phyloP scores from a whole-genome alignment of 1,284 basidiomycete species.

The Heterobasidion parviporum region DNA sequence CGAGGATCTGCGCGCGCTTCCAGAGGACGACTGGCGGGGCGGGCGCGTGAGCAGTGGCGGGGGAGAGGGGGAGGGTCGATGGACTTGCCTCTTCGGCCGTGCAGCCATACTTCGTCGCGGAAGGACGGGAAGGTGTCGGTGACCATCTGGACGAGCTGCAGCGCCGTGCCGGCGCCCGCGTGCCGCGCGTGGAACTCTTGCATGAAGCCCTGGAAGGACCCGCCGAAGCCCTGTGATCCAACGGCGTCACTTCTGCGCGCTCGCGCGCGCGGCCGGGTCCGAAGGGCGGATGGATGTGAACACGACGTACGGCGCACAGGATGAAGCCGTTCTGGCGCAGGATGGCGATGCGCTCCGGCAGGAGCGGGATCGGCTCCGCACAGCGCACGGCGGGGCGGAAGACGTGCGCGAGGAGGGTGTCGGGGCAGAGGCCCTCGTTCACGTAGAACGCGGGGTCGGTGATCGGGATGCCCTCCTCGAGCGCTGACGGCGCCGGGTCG shows the following conservation, averaged over 20 bases:
- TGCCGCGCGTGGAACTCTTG: constrained; percentile 48
- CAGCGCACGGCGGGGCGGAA: constrained; percentile 54
- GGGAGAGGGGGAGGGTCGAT: not conserved
- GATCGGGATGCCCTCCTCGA: constrained; percentile 64
- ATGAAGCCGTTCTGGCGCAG: constrained; percentile 68
- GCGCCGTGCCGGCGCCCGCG: constrained; percentile 47
- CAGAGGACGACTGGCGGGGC: constrained; percentile 54
- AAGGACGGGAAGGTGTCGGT: constrained; percentile 67
- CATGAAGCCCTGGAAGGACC: constrained; percentile 63
- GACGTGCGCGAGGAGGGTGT: constrained; percentile 53
- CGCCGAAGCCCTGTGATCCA: constrained; percentile 47
- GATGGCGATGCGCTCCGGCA: constrained; percentile 58
- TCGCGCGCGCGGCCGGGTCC: not conserved
- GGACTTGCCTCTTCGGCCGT: constrained; percentile 47
- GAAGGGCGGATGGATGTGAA: not conserved
- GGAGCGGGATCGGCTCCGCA: constrained; percentile 55
- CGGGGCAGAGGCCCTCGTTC: constrained; percentile 56
- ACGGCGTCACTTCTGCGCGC: not conserved
- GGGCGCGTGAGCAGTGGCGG: constrained; percentile 2
- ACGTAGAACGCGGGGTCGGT: constrained; percentile 71
- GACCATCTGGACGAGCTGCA: constrained; percentile 67
- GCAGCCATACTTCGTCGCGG: constrained; percentile 55
- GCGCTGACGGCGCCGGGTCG: constrained; percentile 21
- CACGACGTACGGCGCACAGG: constrained; percentile 47
- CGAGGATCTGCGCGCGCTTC: constrained; percentile 81